phyloP scores from a whole-genome alignment of 2,329 filamentous ascomycete genomes.

The Magnaporthales sp. region DNA sequence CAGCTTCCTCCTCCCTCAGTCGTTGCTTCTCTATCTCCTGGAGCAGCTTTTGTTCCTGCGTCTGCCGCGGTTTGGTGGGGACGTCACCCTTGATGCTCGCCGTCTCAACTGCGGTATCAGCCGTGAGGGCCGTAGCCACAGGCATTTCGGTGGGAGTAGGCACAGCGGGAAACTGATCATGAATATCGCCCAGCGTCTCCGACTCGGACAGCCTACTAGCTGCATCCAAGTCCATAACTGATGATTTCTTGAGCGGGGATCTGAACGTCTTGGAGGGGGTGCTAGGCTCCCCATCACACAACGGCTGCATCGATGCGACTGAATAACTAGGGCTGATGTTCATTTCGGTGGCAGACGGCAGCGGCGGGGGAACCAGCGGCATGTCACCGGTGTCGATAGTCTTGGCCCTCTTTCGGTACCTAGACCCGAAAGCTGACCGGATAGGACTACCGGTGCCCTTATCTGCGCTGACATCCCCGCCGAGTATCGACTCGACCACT shows the following conservation, averaged over 20 bases:
- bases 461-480: background rate
- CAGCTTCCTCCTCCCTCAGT: conserved; percentile 10
- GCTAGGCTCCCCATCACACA: conserved; percentile 2
- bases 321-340: background rate
- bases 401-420: conserved; percentile 9
- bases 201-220: background rate
- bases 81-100: background rate
- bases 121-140: conserved; percentile 9
- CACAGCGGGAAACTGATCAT: conserved; percentile 6
- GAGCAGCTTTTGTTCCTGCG: background rate
- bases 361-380: background rate
- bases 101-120: conserved; percentile 8
- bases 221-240: background rate
- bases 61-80: background rate
- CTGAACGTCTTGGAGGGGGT: conserved; percentile 4
- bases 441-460: background rate
- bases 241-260: background rate
- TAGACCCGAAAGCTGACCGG: conserved; percentile 6
- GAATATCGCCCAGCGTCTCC: conserved; percentile 5
- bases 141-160: background rate
- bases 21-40: conserved; percentile 7
- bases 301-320: background rate
- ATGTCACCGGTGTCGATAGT: conserved; percentile 5
- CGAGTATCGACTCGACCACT: conserved; percentile 12
- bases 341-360: background rate